These are phyloP conservation scores for Plasmodium sp. DNA, from an alignment of 169 alveolate genomes.

Conservation along the genomic window DNA sequence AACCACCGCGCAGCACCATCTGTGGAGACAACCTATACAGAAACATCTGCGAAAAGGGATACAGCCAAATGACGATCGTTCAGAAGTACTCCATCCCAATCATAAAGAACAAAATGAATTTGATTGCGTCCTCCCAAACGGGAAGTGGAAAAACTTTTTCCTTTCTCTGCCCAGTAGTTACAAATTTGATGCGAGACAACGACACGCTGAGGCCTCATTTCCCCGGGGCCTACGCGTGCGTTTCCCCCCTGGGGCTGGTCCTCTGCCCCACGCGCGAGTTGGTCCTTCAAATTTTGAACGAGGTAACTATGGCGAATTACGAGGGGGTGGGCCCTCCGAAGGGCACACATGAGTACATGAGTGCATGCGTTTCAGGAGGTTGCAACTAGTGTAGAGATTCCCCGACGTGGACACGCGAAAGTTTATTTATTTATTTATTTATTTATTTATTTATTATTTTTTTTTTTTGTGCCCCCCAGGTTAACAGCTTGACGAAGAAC, in stretches of 20 bases:
- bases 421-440: too few relatives aligned
- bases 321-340: not conserved
- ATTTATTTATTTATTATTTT: not conserved
- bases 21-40: constrained; percentile 41
- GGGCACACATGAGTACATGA: not conserved
- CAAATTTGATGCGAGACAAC: constrained; percentile 82
- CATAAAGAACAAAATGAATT: constrained; percentile 92
- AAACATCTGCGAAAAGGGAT: constrained; percentile 84
- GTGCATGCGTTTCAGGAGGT: not conserved
- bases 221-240: constrained; percentile 65
- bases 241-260: constrained; percentile 79
- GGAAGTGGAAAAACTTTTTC: constrained; percentile 99
- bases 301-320: constrained; percentile 83
- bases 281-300: constrained; percentile 85
- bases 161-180: constrained; percentile 95
- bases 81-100: constrained; percentile 97
- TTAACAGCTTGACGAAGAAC: constrained; percentile 37
- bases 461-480: constrained; percentile 22
- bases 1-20: not conserved
- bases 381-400: not conserved
- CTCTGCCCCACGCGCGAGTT: constrained; percentile 48
- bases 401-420: not conserved
- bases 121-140: constrained; percentile 98
- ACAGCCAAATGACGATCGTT: constrained; percentile 94
- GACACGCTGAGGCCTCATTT: constrained; percentile 43